phyloP scores from a whole-genome alignment of 1,139 yeast genomes.

The Taphrina populina region DNA sequence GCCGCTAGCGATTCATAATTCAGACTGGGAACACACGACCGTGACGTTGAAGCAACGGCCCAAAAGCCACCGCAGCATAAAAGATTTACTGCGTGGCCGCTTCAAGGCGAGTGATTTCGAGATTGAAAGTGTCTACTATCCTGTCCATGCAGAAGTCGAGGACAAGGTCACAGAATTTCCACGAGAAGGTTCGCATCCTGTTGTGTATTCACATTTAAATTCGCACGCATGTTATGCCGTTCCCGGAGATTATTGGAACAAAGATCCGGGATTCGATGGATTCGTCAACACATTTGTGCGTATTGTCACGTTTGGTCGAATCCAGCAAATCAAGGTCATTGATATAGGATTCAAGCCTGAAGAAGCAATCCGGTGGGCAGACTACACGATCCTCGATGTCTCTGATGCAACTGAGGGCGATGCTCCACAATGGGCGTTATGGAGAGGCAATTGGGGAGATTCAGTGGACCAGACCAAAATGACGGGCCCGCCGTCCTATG shows the following conservation, averaged over 20 bases:
- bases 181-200: constrained; percentile 11
- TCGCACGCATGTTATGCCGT: constrained; percentile 22
- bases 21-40: constrained; percentile 26
- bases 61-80: background rate
- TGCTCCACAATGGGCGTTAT: constrained; percentile 13
- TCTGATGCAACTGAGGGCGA: constrained; percentile 16
- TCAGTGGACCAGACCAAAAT: constrained; percentile 9
- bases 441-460: constrained; percentile 21
- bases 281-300: constrained; percentile 15
- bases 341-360: constrained; percentile 15
- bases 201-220: constrained; percentile 15
- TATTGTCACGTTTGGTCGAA: constrained; percentile 8
- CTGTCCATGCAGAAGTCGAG: constrained; percentile 21
- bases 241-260: constrained; percentile 23
- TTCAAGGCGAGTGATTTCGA: constrained; percentile 5
- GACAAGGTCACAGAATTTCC: constrained; percentile 7
- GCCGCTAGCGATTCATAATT: constrained; percentile 21
- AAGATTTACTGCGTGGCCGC: constrained; percentile 6
- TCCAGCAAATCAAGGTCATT: constrained; percentile 15
- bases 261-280: constrained; percentile 21
- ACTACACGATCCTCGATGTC: constrained; percentile 12
- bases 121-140: constrained; percentile 15
- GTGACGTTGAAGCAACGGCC: background rate
- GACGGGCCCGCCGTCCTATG: constrained; percentile 6
- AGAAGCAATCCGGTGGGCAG: constrained; percentile 20